Percentiles rank a stretch among this genome's conserved stretches.
Conservation (phyloP, 2,329 filamentous ascomycete species). For the Cercospora berteroae region DNA sequence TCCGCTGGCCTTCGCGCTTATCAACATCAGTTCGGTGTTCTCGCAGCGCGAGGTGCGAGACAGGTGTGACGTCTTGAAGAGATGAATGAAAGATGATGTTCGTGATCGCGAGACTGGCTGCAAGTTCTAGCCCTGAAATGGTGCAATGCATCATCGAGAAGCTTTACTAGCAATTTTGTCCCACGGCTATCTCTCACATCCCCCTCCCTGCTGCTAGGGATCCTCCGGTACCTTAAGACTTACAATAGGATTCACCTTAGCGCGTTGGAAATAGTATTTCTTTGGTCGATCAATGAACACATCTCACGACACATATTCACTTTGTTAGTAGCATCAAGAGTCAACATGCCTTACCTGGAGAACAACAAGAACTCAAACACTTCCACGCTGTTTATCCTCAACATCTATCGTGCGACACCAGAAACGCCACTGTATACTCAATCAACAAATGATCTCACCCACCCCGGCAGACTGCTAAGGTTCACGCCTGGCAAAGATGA, state of each 20-base stretch:
- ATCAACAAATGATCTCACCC: conserved; percentile 13
- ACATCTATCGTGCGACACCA: conserved; percentile 20
- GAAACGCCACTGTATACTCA: conserved; percentile 13
- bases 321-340: no score
- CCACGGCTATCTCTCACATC: not conserved
- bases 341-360: not conserved
- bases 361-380: not conserved
- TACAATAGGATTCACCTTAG: not conserved
- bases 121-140: not conserved
- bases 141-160: not conserved
- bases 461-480: conserved; percentile 12
- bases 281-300: not conserved
- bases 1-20: not conserved
- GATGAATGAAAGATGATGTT: not conserved
- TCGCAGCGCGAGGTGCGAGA: not conserved
- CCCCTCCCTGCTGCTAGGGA: not conserved
- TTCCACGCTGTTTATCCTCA: conserved; percentile 16
- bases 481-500: conserved; percentile 8
- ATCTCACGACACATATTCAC: not conserved
- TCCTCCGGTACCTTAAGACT: not conserved
- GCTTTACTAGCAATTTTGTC: not conserved
- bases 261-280: not conserved
- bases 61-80: not conserved
- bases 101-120: not conserved
- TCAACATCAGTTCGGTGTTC: not conserved